phyloP scores from a whole-genome alignment of 208 protist genomes.

The Acanthamoeba castellanii region DNA sequence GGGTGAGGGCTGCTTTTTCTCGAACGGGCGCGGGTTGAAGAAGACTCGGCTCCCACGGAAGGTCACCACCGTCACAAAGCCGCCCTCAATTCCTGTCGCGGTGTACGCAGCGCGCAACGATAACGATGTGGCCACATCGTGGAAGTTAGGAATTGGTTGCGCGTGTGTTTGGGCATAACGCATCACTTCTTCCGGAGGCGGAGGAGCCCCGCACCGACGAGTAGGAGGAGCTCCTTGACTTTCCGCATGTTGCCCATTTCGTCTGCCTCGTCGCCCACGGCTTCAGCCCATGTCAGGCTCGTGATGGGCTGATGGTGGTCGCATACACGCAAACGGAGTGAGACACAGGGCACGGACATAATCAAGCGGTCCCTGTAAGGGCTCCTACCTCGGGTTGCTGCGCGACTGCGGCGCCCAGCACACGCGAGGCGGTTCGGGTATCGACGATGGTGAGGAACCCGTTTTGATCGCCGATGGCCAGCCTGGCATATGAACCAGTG shows the following conservation, averaged over 20 bases:
- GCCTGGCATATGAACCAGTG: not conserved
- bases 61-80: slow-evolving; percentile 40
- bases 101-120: not conserved
- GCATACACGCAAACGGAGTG: not conserved
- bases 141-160: not conserved
- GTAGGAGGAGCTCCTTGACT: slow-evolving; percentile 31
- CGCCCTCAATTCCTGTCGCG: not conserved
- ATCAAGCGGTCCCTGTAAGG: not conserved
- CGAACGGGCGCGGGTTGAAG: slow-evolving; percentile 53
- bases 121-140: not conserved
- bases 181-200: not conserved
- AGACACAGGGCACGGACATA: no score
- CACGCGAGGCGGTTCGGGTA: slow-evolving; percentile 35
- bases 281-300: slow-evolving; percentile 31
- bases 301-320: not conserved
- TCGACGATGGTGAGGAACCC: slow-evolving; percentile 38
- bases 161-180: not conserved
- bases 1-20: slow-evolving; percentile 45
- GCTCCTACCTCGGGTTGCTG: not conserved
- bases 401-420: not conserved
- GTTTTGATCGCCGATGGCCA: slow-evolving; percentile 46
- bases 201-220: not conserved
- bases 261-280: slow-evolving; percentile 19
- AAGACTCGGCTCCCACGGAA: slow-evolving; percentile 32
- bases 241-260: slow-evolving; percentile 43